These are phyloP conservation scores for Phytophthora tentaculata DNA, from an alignment of 352 stramenopile genomes.

Conservation along the genomic window DNA sequence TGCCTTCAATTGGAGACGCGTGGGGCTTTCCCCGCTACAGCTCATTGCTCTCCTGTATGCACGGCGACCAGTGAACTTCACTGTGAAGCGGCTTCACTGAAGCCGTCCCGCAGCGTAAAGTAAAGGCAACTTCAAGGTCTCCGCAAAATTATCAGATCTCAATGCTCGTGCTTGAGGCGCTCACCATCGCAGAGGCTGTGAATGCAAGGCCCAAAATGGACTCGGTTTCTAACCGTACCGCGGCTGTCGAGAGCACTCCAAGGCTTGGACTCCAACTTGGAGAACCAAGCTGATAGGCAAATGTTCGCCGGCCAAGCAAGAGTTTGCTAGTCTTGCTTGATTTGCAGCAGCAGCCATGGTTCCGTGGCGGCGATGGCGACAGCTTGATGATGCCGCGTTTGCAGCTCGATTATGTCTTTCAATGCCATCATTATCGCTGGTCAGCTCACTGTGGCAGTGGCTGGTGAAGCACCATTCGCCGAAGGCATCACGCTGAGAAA, in stretches of 20 bases:
- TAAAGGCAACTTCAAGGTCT: conserved; percentile 31
- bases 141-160: conserved; percentile 25
- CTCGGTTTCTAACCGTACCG: neutral
- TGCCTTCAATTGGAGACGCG: neutral
- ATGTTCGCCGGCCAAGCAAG: no score
- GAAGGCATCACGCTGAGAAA: conserved; percentile 4
- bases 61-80: neutral
- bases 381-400: conserved; percentile 14
- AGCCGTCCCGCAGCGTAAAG: conserved; percentile 2
- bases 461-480: conserved; percentile 1
- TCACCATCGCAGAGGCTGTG: conserved; percentile 24
- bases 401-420: neutral
- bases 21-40: neutral
- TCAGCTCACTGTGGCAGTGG: no score
- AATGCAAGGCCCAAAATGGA: conserved; percentile 6
- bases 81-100: no score
- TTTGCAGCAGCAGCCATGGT: conserved; percentile 15
- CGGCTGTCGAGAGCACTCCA: neutral
- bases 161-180: conserved; percentile 9
- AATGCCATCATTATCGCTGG: neutral
- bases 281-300: neutral
- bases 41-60: neutral
- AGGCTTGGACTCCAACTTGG: neutral
- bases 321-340: conserved; percentile 9
- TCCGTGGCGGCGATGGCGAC: neutral